phyloP scores from a whole-genome alignment of 176 grass and related monocot species.

The Phragmites australis region DNA sequence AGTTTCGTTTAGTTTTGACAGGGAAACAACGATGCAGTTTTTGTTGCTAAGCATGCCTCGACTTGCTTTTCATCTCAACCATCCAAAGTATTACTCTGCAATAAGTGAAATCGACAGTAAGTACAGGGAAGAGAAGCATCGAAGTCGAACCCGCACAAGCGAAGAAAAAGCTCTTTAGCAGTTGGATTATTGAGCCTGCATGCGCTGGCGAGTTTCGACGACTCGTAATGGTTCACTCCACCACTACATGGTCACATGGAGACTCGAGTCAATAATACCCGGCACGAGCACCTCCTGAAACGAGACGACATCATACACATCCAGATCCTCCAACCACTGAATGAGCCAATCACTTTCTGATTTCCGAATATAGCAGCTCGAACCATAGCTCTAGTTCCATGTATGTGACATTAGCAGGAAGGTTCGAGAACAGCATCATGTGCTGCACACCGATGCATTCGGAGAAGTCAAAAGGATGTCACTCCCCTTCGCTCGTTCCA shows the following conservation, averaged over 20 bases:
- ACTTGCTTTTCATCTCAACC: background rate
- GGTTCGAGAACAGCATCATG: conserved; percentile 23
- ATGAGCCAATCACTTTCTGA: background rate
- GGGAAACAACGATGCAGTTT: background rate
- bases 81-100: background rate
- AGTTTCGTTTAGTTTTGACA: background rate
- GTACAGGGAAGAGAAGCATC: background rate
- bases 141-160: background rate
- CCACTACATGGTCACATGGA: conserved; percentile 23
- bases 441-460: background rate
- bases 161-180: background rate
- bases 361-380: background rate
- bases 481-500: background rate
- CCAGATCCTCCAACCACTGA: background rate
- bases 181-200: conserved; percentile 9
- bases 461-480: background rate
- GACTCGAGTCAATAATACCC: conserved; percentile 7
- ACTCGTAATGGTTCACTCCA: background rate
- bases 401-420: background rate
- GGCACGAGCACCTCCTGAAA: background rate
- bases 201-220: background rate
- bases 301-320: background rate
- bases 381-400: background rate
- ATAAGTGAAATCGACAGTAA: background rate
- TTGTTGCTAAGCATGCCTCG: background rate